Conservation (phyloP, 2,329 filamentous ascomycete species). For the Pseudopyrenochaeta lycopersici region DNA sequence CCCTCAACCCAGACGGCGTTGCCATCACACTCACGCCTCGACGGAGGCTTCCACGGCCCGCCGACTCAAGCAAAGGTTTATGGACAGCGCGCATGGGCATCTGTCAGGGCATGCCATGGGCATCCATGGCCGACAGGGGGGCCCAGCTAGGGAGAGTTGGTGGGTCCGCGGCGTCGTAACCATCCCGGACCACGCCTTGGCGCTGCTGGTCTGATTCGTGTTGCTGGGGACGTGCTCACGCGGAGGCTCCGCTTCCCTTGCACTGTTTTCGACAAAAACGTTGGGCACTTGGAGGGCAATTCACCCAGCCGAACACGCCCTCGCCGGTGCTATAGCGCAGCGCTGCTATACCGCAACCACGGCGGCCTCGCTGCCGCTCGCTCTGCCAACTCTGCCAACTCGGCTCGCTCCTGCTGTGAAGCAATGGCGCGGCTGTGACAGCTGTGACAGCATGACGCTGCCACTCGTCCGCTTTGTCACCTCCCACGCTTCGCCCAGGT, state of each 20-base stretch:
- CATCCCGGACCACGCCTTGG: constrained; percentile 15
- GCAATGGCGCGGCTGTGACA: too few relatives aligned
- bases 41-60: constrained; percentile 20
- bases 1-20: constrained; percentile 6
- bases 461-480: constrained; percentile 9
- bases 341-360: too few relatives aligned
- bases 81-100: constrained; percentile 16
- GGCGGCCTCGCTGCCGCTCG: neutral
- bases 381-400: neutral
- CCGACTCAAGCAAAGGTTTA: constrained; percentile 20
- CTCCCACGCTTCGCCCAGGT: constrained; percentile 16
- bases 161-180: constrained; percentile 24
- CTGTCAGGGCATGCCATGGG: constrained; percentile 25
- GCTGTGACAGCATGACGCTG: neutral
- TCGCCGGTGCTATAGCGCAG: neutral
- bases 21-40: constrained; percentile 19
- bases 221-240: constrained; percentile 24
- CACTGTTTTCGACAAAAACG: constrained; percentile 6
- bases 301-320: constrained; percentile 15
- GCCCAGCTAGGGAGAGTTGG: constrained; percentile 36
- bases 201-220: constrained; percentile 28
- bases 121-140: constrained; percentile 12
- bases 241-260: constrained; percentile 19
- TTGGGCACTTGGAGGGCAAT: constrained; percentile 10
- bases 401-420: too few relatives aligned